Conservation (phyloP, 441 rosid species). For the Populus hybrid region DNA sequence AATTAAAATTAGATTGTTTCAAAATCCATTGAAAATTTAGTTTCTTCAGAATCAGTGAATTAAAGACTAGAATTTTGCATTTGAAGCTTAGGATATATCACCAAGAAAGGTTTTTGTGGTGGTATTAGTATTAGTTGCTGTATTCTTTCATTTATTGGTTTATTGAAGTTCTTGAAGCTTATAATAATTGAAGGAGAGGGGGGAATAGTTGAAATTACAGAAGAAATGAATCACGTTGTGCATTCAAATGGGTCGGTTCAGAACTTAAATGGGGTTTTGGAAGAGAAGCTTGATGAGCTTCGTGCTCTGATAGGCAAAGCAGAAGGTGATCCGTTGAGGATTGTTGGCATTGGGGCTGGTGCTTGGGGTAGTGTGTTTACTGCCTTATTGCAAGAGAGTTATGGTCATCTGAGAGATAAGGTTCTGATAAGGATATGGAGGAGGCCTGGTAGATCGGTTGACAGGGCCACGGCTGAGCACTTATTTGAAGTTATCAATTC, state of each 20-base stretch:
- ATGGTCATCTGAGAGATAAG: constrained; percentile 80
- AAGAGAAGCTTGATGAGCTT: constrained; percentile 71
- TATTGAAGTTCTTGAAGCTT: not conserved
- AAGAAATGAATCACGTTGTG: constrained; percentile 17
- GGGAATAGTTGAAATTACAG: constrained; percentile 35
- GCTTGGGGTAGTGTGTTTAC: constrained; percentile 98
- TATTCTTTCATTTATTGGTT: not conserved
- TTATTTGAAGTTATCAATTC: constrained; percentile 94
- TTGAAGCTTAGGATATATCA: constrained; percentile 12
- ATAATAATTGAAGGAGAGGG: constrained; percentile 13
- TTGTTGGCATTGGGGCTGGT: constrained; percentile 92
- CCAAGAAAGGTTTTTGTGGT: constrained; percentile 5
- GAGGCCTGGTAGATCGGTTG: constrained; percentile 74
- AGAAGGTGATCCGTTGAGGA: constrained; percentile 80
- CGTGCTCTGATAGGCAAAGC: constrained; percentile 63
- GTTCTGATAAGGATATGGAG: constrained; percentile 90
- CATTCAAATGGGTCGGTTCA: constrained; percentile 47
- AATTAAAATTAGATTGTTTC: constrained; percentile 4
- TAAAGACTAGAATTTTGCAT: not conserved
- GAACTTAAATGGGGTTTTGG: constrained; percentile 38
- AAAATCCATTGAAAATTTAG: constrained; percentile 1
- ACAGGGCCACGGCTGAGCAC: constrained; percentile 76
- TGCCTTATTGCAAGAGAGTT: constrained; percentile 81
- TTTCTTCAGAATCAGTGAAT: constrained; percentile 3
- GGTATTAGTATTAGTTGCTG: constrained; percentile 1